Percentiles rank a stretch among this genome's conserved stretches.
These are phyloP conservation scores for Boletus barrowsii DNA, from an alignment of 768 basidiomycete genomes.

Conservation along the genomic window DNA sequence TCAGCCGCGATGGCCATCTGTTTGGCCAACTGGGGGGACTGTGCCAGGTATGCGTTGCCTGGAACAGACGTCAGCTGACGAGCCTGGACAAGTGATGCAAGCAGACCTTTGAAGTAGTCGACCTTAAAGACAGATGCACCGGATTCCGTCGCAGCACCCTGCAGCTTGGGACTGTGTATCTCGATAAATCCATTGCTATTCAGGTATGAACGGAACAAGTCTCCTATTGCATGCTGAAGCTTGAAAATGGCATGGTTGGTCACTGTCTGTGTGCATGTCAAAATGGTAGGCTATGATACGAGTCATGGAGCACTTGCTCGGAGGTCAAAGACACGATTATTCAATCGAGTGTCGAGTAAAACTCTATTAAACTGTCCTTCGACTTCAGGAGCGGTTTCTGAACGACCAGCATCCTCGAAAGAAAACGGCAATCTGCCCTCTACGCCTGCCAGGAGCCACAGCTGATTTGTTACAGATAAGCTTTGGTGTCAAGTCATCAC, in stretches of 20 bases:
- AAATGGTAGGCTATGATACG: not conserved
- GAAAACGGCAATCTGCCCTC: constrained; percentile 85
- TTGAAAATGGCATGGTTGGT: constrained; percentile 96
- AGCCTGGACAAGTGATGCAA: not conserved
- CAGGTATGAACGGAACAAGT: constrained; percentile 83
- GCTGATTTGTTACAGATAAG: constrained; percentile 39
- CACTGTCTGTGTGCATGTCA: constrained; percentile 58
- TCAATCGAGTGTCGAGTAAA: constrained; percentile 88
- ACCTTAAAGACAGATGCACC: constrained; percentile 99
- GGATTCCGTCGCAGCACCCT: constrained; percentile 94
- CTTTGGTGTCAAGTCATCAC: not conserved
- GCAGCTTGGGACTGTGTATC: constrained; percentile 97
- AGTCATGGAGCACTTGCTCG: constrained; percentile 51
- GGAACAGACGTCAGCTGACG: constrained; percentile 1
- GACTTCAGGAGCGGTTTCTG: constrained; percentile 67
- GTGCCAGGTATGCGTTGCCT: constrained; percentile 92
- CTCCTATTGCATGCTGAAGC: constrained; percentile 84
- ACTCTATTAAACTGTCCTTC: constrained; percentile 74
- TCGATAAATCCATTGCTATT: constrained; percentile 77
- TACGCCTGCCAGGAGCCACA: constrained; percentile 78
- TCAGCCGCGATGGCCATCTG: constrained; percentile 99
- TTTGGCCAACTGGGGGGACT: constrained; percentile 96
- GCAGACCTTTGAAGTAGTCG: constrained; percentile 87
- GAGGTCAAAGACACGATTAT: constrained; percentile 92
- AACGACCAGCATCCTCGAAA: constrained; percentile 86